Base-by-base conservation (phyloP, 305 asterid genomes). In the Caryopteris hybrid region DNA sequence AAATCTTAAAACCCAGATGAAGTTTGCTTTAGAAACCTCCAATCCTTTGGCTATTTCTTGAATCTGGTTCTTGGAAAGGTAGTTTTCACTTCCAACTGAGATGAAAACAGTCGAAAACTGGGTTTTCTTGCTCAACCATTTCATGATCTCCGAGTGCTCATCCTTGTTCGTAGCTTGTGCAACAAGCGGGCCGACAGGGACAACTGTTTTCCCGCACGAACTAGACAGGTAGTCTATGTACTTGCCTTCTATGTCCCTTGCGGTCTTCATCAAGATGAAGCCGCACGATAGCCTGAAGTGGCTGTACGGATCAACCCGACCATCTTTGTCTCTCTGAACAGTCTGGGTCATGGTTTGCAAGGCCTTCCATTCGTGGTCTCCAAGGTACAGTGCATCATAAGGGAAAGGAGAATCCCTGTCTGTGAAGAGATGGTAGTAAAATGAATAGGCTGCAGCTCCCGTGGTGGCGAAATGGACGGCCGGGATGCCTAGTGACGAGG, bases 41-140 rank as follows among this genome's bases (percentile, higher is more conserved):
- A 82, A 58, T 50, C 81, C 80, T 18, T 77, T 75, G 4, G 79
- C 83, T 18, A 82, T 52, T 27, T 75, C 89, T 14, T 42, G 33
- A n/a, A 81, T 76, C 23, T 81, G 83, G 46, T 74, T 65, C 42
- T 18, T 74, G 6, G 80, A 57, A 51, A 81, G 70, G 67, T 76
- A 81, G 75, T 77, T 78, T 52, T 84, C 89, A 65, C 89, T 81
- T 6, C 86, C 89, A 55, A 77, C 70, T 1, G 86, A 76, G 55
- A 79, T 72, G 64, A 61, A 79, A 9, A 84, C 63, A 9, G 81
- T 79, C 3, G 88, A 83, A 42, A 54, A 60, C 17, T 6, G 43
- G 2, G 8, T 20, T 57, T 78, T 74, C 21, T 6, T 36, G 17
- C 34, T 43, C 47, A 84, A 20, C 85, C 83, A 81, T 31, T 73